These are phyloP conservation scores for Aspergillus conjunctus DNA, from an alignment of 495 filamentous ascomycete species.

Conservation along the genomic window DNA sequence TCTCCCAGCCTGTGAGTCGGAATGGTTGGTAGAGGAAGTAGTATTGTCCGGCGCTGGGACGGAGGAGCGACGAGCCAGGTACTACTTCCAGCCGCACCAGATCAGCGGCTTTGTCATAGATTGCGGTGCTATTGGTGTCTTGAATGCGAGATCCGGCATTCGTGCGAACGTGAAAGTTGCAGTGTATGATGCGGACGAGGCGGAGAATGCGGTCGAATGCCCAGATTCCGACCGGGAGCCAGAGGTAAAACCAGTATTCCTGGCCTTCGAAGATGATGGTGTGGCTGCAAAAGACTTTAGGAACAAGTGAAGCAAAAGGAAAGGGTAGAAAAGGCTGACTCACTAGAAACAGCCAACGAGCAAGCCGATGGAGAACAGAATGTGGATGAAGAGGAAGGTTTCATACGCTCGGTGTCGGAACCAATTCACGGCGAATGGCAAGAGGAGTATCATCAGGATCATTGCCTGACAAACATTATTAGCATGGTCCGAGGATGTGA, in stretches of 20 bases:
- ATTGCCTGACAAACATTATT: slow-evolving; percentile 42
- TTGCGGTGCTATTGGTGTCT: slow-evolving; percentile 37
- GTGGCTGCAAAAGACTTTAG: slow-evolving; percentile 40
- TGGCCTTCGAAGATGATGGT: slow-evolving; percentile 48
- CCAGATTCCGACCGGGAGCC: slow-evolving; percentile 55
- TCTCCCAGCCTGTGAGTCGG: slow-evolving; percentile 55
- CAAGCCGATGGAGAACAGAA: slow-evolving; percentile 51
- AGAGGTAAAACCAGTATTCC: slow-evolving; percentile 55
- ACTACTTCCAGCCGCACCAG: slow-evolving; percentile 53
- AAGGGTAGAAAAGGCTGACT: slow-evolving; percentile 19
- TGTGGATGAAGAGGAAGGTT: slow-evolving; percentile 55
- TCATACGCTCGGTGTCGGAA: slow-evolving; percentile 55
- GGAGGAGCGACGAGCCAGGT: slow-evolving; percentile 33
- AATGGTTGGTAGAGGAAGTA: slow-evolving; percentile 59
- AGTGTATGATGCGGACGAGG: slow-evolving; percentile 48
- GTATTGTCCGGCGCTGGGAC: slow-evolving; percentile 52
- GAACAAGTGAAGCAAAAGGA: background rate
- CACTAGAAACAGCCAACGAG: slow-evolving; percentile 58
- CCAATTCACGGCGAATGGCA: slow-evolving; percentile 48
- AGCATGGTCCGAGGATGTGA: background rate
- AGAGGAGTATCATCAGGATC: slow-evolving; percentile 48
- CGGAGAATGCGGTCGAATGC: slow-evolving; percentile 51
- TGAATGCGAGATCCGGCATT: slow-evolving; percentile 25
- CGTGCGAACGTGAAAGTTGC: slow-evolving; percentile 43
- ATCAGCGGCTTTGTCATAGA: slow-evolving; percentile 51